Base-by-base conservation (phyloP, 345 rosid species). In the Stellera chamaejasme region DNA sequence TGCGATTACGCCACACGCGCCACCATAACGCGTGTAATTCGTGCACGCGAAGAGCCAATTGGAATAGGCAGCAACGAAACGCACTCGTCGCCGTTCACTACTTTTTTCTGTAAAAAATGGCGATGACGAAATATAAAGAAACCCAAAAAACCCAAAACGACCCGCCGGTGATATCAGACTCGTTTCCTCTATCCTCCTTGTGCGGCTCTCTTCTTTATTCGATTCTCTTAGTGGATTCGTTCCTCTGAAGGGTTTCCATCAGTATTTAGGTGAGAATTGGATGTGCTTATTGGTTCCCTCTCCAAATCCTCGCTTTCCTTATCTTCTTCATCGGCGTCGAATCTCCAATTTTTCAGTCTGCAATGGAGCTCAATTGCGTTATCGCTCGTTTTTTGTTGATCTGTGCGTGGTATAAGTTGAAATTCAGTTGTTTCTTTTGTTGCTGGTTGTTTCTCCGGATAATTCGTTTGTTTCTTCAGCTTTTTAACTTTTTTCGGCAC, bases 41-140 rank as follows among this genome's bases (percentile, higher is more conserved):
- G 57, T 60, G 27, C 65, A 47, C 52, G 55, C 62, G 19, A 50
- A 49, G 64, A 55, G 52, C 60, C 58, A 63, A 42, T 19, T 27
- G 13, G 42, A 54, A 48, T 54, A 49, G 67, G 58, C 50, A 61
- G 58, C 50, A 61, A 44, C 61, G 51, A 45, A 50, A 68, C 59
- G 72, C 68, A 52, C 64, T 72, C 54, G 71, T 70, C 68, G 55
- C 77, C 76, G 60, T 60, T 66, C 75, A 50, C 71, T 67, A 58
- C 66, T 68, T 60, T 54, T n/a, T 50, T 23, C 54, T 43, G 47
- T 43, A 59, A 48, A 28, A 59, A 48, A 28, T 82, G 62, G 77
- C 73, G 73, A 62, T 65, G 72, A 66, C 71, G 52, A 67, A 68
- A 53, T 60, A 60, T 16, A 10, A 27, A 60, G 6, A 46, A 52